Evolutionary conservation across 768 basidiomycete genomes (phyloP).

Genomic region (Naganishia antarctica): DNA sequence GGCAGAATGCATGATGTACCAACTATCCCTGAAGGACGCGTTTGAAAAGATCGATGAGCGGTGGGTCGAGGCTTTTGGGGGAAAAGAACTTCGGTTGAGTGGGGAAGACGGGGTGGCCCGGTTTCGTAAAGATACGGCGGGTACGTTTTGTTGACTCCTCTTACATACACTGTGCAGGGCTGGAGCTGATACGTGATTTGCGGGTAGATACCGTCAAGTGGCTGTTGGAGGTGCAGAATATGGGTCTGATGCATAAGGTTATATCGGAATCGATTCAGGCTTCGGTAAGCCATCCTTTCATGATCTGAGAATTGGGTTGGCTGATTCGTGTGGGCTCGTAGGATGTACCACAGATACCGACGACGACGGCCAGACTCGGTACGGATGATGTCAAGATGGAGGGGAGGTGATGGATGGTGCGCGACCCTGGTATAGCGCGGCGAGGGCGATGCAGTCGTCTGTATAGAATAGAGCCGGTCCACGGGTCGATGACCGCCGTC

Average conservation of each 20-base stretch:
- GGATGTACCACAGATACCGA: conserved; percentile 5
- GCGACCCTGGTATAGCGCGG: too few species aligned
- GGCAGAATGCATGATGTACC: conserved; percentile 13
- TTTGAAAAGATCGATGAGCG: conserved; percentile 8
- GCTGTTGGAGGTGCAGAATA: conserved; percentile 5
- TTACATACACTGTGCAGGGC: too few species aligned
- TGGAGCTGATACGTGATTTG: background rate
- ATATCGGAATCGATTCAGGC: conserved; percentile 4
- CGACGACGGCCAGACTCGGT: background rate
- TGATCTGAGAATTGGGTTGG: background rate
- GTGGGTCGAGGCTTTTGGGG: conserved; percentile 14
- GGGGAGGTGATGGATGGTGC: background rate
- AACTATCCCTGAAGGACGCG: background rate
- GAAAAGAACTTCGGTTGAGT: conserved; percentile 6
- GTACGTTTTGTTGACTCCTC: background rate
- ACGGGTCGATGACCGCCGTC: too few species aligned
- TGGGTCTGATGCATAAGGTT: background rate
- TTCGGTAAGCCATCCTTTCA: background rate
- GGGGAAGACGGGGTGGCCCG: background rate
- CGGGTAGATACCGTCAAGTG: conserved; percentile 4
- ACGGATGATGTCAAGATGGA: conserved; percentile 2
- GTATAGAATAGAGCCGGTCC: too few species aligned
- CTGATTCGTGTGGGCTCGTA: background rate
- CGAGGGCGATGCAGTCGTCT: too few species aligned
- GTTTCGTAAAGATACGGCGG: background rate